Evolutionary conservation across 1,284 basidiomycete genomes (phyloP).

Genomic region (Heterobasidion occidentale): DNA sequence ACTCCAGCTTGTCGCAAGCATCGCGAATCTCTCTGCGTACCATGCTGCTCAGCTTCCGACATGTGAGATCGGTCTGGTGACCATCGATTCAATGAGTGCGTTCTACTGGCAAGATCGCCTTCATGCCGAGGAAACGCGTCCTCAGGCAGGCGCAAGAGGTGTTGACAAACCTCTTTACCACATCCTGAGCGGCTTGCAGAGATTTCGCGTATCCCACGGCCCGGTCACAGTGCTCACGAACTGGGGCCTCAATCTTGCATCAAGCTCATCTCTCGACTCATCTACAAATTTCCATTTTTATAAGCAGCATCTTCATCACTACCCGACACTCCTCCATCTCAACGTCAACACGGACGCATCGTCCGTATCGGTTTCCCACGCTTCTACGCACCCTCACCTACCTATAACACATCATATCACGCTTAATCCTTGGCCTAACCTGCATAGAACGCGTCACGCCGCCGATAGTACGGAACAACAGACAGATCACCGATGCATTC

Average conservation of each 20-base stretch:
- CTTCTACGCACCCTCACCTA: conserved; percentile 9
- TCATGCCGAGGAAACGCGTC: conserved; percentile 41
- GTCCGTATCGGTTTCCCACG: neutral
- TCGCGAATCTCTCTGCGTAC: conserved; percentile 52
- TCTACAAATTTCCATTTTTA: conserved; percentile 28
- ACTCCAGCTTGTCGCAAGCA: conserved; percentile 55
- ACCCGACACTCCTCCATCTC: conserved; percentile 24
- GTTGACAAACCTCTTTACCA: conserved; percentile 26
- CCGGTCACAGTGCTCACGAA: conserved; percentile 54
- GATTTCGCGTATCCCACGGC: conserved; percentile 40
- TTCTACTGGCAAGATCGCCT: conserved; percentile 76
- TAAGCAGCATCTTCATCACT: conserved; percentile 45
- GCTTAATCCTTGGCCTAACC: conserved; percentile 11
- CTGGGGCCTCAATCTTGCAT: conserved; percentile 43
- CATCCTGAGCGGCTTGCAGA: conserved; percentile 41
- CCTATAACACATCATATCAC: conserved; percentile 41
- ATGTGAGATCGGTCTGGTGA: conserved; percentile 52
- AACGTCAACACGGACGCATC: neutral
- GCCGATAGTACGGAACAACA: conserved; percentile 19
- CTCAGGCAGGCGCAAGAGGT: neutral
- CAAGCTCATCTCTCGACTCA: conserved; percentile 13
- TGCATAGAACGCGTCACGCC: neutral
- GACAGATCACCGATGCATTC: conserved; percentile 11
- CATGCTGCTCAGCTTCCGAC: conserved; percentile 39
- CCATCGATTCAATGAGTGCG: conserved; percentile 67